Conservation (phyloP, 352 stramenopile species). For the Blastocystis sp. region DNA sequence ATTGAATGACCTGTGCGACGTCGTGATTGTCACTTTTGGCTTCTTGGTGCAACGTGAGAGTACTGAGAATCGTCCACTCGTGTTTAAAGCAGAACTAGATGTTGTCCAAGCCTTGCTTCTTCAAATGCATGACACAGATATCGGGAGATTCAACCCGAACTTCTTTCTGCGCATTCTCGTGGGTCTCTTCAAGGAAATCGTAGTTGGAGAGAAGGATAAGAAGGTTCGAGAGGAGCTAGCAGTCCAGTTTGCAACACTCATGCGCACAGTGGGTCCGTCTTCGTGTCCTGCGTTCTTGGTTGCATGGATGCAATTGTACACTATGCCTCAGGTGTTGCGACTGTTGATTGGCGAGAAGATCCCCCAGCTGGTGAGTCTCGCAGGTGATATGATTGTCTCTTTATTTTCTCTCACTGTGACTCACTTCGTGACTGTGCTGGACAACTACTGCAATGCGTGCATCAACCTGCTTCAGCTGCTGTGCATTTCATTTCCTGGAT, state of each 20-base stretch:
- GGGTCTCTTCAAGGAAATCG: slow-evolving; percentile 3
- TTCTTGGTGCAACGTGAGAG: background rate
- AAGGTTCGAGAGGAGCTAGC: background rate
- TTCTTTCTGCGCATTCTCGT: slow-evolving; percentile 14
- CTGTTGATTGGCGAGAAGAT: background rate
- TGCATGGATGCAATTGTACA: background rate
- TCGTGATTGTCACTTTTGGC: background rate
- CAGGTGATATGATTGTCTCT: background rate
- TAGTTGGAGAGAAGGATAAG: background rate
- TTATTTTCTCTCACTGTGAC: background rate
- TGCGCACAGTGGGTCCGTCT: background rate
- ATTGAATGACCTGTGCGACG: background rate
- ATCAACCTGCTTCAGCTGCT: background rate
- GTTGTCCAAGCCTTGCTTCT: background rate
- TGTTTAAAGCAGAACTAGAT: slow-evolving; percentile 17
- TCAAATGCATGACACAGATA: background rate
- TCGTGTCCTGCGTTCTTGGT: background rate
- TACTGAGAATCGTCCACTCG: background rate
- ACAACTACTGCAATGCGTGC: background rate
- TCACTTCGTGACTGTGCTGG: background rate
- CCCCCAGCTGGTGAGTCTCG: background rate
- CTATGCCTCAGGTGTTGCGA: background rate
- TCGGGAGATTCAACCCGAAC: background rate
- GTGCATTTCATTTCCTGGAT: slow-evolving; percentile 4
- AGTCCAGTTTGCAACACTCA: background rate